These are phyloP conservation scores for Agrostemma githago DNA, from an alignment of 148 eudicot species.

Conservation along the genomic window DNA sequence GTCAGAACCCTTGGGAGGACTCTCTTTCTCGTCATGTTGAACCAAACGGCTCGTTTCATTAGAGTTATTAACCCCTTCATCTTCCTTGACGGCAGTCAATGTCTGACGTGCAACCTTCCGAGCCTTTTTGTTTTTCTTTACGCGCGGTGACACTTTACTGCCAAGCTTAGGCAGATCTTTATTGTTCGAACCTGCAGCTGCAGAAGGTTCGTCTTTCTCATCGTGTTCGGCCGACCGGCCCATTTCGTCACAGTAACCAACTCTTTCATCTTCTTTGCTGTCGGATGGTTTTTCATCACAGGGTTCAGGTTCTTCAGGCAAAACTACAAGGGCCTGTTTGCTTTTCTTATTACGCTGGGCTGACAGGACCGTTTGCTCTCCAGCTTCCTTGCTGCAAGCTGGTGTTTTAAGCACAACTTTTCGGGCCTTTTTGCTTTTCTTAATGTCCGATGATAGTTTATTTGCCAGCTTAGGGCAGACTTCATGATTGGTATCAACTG, in stretches of 20 bases:
- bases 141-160: background rate
- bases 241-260: no score
- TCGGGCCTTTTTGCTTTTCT: background rate
- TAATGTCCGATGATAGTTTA: slow-evolving; percentile 4
- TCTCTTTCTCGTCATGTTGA: slow-evolving; percentile 19
- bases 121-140: slow-evolving; percentile 7
- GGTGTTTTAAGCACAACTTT: slow-evolving; percentile 26
- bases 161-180: background rate
- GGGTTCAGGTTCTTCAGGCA: slow-evolving; percentile 13
- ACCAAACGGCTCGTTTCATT: background rate
- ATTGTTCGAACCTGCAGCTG: background rate
- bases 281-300: slow-evolving; percentile 15
- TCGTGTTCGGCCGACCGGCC: no score
- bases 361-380: slow-evolving; percentile 2
- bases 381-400: slow-evolving; percentile 25
- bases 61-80: background rate
- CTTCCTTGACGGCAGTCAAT: slow-evolving; percentile 21
- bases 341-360: slow-evolving; percentile 17
- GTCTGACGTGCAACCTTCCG: background rate
- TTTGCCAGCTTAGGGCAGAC: slow-evolving; percentile 25
- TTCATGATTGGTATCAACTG: slow-evolving; percentile 23
- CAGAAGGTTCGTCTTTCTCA: background rate
- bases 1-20: slow-evolving; percentile 22
- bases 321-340: background rate
- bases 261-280: slow-evolving; percentile 11